Evolutionary conservation across 495 filamentous ascomycete genomes (phyloP), one percentile per base, ranked within the genome.

Genomic region (Penicillium bovifimosum): DNA sequence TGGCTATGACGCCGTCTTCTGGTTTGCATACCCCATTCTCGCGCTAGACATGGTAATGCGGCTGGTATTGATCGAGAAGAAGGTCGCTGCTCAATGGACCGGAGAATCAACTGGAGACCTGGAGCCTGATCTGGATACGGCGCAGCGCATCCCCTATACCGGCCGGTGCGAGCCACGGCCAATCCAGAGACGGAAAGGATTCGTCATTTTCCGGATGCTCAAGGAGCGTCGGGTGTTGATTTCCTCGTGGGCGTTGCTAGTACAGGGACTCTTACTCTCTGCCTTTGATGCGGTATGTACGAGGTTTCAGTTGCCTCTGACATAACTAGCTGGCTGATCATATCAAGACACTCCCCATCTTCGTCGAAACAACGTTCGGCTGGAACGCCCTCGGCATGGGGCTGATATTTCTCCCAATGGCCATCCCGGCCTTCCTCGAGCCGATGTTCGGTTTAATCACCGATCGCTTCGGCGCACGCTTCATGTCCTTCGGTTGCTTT

Each of bases 301-400:
- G 14, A 27, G 28, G 5, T 13, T 13, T 6, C 46, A 27, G 27
- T 7, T 9, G 16, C 9, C 17, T 34, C n/a, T 18, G 29, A 5
- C 2, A 14, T 31, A 29, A 36, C 28, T 9, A 9, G 41, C 13
- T 9, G 13, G 20, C 28, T 24, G 38, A 33, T 36, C 16, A 7
- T 11, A 28, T 14, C 14, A 29, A 71, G 69, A 65, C 65, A 29
- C 68, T 92, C 7, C 82, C 90, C n/a, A 69, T 91, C 6, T 84
- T 82, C 54, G 83, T 87, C 6, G 73, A 82, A 52, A 63, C 71
- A 0, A 77, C 69, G 3, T 91, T 90, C 55, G 55, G 70, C 50
- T 93, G 85, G 84, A 74, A 75, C 24, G 78, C 87, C 3, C 76
- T 79, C 0, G 86, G 84, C 10, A 86, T 86, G 20, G 88, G 86